Evolutionary conservation across 2,329 filamentous ascomycete genomes (phyloP), one percentile per base, ranked within the genome.

Genomic region (Phialemoniopsis sp.): DNA sequence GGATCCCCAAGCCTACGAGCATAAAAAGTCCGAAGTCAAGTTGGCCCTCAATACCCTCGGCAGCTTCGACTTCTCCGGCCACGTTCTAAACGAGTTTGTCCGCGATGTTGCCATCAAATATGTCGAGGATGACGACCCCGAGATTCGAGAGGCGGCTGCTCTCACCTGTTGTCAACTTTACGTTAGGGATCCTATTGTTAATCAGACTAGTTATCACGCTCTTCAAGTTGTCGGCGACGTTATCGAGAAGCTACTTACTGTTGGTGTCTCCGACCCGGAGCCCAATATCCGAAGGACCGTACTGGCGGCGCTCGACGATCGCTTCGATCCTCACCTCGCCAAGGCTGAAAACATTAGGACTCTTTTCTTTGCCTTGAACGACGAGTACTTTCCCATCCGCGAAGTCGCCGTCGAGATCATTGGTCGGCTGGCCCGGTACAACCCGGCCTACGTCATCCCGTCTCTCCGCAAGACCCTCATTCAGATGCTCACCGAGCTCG

Each of bases 91-190:
- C 54, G 94, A 99, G 59, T 99, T 99, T 51, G 93, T 98, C 19
- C 87, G 93, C 17, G 93, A 99, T 57, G 93, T 98, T 36, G 93
- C 94, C 4, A 94, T 98, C 56, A 93, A 91, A 59, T 99, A 96
- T 53, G 91, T 98, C 32, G 91, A 98, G 51, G 93, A 95, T 47
- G 91, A 97, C 51, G 94, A 95, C 52, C 77, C 89, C 0, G 87
- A 94, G 48, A 96, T 95, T 37, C 82, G 93, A 43, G 91, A 95
- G 62, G 93, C 93, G 13, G 91, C 93, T 3, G 90, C 93, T 13
- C 72, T 99, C 45, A 99, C 94, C 5, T 97, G 93, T 64, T 99
- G 94, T 57, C 94, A 99, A 60, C 78, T 99, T 34, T 97, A 97
- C 56, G 87, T 97, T 34, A 84, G 89, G 51, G 94, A 99, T 58